These are phyloP conservation scores for Naganishia antarctica DNA, from an alignment of 768 basidiomycete species.

Conservation along the genomic window DNA sequence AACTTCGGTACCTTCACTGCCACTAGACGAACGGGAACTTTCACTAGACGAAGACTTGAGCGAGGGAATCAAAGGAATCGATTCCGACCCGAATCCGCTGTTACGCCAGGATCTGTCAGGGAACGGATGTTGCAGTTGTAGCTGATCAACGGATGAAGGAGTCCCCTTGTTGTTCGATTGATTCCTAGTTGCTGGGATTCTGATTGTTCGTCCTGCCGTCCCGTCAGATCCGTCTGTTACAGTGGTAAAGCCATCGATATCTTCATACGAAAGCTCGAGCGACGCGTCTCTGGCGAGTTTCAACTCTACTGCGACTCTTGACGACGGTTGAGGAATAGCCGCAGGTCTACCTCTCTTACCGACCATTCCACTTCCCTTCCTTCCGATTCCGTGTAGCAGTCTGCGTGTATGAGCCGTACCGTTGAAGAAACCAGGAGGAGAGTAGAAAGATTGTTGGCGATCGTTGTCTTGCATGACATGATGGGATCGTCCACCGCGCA, in stretches of 20 bases:
- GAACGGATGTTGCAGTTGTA: neutral
- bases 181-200: neutral
- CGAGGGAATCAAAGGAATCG: neutral
- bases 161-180: neutral
- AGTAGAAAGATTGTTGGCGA: neutral
- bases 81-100: neutral
- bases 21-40: no score
- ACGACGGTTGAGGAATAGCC: constrained; percentile 1
- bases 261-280: neutral
- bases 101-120: neutral
- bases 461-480: neutral
- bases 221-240: neutral
- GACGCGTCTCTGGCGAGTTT: constrained; percentile 4
- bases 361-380: neutral
- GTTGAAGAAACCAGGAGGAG: constrained; percentile 17
- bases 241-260: neutral
- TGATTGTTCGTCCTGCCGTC: neutral
- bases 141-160: constrained; percentile 1
- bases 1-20: neutral
- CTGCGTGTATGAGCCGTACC: neutral
- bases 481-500: neutral
- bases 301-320: neutral
- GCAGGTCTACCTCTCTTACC: neutral
- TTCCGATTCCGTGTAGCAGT: no score
- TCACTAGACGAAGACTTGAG: neutral